Base-by-base conservation (phyloP, 1,139 yeast genomes). In the Hyphopichia buzzinii region DNA sequence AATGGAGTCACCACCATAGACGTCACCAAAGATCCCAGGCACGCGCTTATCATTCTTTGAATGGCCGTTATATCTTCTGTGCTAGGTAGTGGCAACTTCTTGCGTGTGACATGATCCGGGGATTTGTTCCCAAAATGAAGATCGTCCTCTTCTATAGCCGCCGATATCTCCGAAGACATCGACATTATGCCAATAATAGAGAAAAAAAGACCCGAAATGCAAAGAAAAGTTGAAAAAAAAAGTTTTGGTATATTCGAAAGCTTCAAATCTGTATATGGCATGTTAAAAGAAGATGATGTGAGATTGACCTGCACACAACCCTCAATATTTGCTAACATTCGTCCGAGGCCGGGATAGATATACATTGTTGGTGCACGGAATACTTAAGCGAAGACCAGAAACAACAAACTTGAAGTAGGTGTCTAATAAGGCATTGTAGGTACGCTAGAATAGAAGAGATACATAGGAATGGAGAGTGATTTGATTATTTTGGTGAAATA, bases 1-100 rank as follows among this genome's bases (percentile, higher is more conserved):
- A 92, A 84, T 1, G 98, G 98, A 1, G 97, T 92, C 24, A 90
- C 85, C 36, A 82, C 80, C 32, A 88, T 51, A 0, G 97, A 88
- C 1, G 97, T 92, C 26, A 89, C 57, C n/a, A 92, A 57, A 1
- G 97, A 86, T 3, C 98, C 98, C 33, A 85, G 75, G 52, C 95
- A 84, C 0, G 97, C 97, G 43, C 96, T 85, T 27, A 86, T 59
- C 94, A 89, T 88, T 38, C 90, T 62, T 55, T 88, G 89, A 2
- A 61, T 43, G 17, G 78, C 54, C 8, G 84, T 66, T 36, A 80
- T 69, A 24, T 64, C 57, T 12, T 47, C 53, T 33, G 17, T 26
- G 14, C n/a, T 30, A 8, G 25, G 21, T 7, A 7, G 8, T 17
- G 29, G 22, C 17, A 16, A 28, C n/a, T 28, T 15, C 4, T 17